These are phyloP conservation scores for Rhodotorula toruloides DNA, from an alignment of 768 basidiomycete species.

Conservation along the genomic window DNA sequence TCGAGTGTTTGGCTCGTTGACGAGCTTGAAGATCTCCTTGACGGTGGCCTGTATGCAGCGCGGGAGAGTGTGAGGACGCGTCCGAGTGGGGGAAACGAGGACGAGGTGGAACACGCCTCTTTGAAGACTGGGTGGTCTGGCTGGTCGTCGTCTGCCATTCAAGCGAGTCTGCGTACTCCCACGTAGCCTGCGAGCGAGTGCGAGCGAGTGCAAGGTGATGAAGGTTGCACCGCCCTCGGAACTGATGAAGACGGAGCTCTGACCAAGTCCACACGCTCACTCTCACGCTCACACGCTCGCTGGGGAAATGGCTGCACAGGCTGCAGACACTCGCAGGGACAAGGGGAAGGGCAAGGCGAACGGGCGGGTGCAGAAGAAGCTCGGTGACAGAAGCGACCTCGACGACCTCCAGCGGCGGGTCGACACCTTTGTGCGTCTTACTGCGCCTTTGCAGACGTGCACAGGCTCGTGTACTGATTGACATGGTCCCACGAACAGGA, in stretches of 20 bases:
- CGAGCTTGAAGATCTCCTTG: slow-evolving; percentile 25
- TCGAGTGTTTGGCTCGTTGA: slow-evolving; percentile 16
- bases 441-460: neutral
- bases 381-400: slow-evolving; percentile 44
- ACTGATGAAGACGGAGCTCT: neutral
- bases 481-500: slow-evolving; percentile 50
- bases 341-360: neutral
- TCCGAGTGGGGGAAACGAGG: neutral
- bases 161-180: neutral
- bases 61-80: neutral
- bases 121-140: slow-evolving; percentile 22
- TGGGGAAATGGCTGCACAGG: neutral
- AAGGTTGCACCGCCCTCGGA: neutral
- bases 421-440: slow-evolving; percentile 42
- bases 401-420: slow-evolving; percentile 45
- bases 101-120: neutral
- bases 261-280: neutral
- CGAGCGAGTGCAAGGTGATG: neutral
- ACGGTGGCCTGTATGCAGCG: slow-evolving; percentile 17
- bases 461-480: neutral
- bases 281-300: neutral
- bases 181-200: neutral
- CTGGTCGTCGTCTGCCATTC: neutral
- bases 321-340: neutral
- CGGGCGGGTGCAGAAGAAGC: slow-evolving; percentile 28